Percentiles rank a stretch among this genome's conserved stretches.
These are phyloP conservation scores for Suhomyces xylopsoci DNA, from an alignment of 805 yeast genomes.

Conservation along the genomic window DNA sequence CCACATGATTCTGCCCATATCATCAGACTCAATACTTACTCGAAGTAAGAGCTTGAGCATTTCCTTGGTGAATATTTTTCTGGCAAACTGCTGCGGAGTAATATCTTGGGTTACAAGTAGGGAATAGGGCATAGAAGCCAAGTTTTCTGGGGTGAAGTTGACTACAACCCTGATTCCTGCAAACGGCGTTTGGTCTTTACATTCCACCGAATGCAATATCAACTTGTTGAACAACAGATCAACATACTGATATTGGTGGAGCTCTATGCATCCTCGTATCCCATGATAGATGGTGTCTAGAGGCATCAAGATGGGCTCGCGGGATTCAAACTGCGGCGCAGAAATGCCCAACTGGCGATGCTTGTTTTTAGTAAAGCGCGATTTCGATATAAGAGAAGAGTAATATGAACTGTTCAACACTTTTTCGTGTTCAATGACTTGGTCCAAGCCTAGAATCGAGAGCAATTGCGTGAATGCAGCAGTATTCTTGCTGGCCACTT, in stretches of 20 bases:
- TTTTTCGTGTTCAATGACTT: slow-evolving; percentile 21
- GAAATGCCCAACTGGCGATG: slow-evolving; percentile 4
- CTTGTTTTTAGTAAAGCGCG: slow-evolving; percentile 14
- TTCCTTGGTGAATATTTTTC: slow-evolving; percentile 18
- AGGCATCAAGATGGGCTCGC: slow-evolving; percentile 15
- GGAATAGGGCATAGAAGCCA: background rate
- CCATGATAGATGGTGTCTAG: slow-evolving; percentile 22
- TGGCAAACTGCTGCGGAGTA: slow-evolving; percentile 12
- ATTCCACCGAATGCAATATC: slow-evolving; percentile 21
- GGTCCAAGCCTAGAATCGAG: slow-evolving; percentile 24
- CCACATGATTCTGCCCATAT: slow-evolving; percentile 35
- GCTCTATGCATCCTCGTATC: slow-evolving; percentile 26
- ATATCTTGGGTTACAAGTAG: slow-evolving; percentile 12
- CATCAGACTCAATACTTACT: slow-evolving; percentile 24
- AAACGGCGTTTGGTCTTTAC: background rate
- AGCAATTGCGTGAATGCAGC: slow-evolving; percentile 23
- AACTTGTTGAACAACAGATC: slow-evolving; percentile 34
- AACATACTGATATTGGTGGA: slow-evolving; percentile 24
- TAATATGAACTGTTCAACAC: slow-evolving; percentile 16
- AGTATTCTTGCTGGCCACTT: slow-evolving; percentile 16
- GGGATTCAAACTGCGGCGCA: slow-evolving; percentile 9
- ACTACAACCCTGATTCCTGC: slow-evolving; percentile 4
- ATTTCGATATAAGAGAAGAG: slow-evolving; percentile 24
- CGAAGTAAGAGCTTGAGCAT: slow-evolving; percentile 21
- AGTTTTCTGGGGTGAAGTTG: slow-evolving; percentile 7